These are phyloP conservation scores for Saccharomyces eubayanus DNA, from an alignment of 805 yeast species.

Conservation along the genomic window DNA sequence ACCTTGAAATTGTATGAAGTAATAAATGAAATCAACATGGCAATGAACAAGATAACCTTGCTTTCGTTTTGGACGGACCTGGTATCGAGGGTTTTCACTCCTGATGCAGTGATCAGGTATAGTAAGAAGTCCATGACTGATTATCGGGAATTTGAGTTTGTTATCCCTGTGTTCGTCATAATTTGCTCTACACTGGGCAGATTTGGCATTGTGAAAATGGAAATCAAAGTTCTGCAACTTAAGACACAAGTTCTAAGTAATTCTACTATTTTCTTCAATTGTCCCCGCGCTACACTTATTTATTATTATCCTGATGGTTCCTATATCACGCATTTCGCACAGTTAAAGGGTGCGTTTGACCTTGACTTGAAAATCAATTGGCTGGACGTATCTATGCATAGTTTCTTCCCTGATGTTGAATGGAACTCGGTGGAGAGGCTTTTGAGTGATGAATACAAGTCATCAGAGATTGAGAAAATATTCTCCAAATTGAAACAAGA, in stretches of 20 bases:
- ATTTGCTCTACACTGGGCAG: slow-evolving; percentile 33
- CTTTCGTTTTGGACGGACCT: slow-evolving; percentile 44
- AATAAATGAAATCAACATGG: slow-evolving; percentile 38
- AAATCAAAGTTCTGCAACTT: slow-evolving; percentile 40
- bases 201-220: slow-evolving; percentile 45
- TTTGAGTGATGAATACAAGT: slow-evolving; percentile 25
- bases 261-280: slow-evolving; percentile 47
- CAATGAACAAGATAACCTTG: slow-evolving; percentile 37
- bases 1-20: slow-evolving; percentile 43
- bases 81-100: slow-evolving; percentile 45
- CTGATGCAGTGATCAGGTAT: slow-evolving; percentile 41
- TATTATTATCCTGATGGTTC: slow-evolving; percentile 65
- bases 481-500: slow-evolving; percentile 9
- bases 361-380: slow-evolving; percentile 60
- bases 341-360: slow-evolving; percentile 53
- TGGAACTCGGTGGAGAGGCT: slow-evolving; percentile 40
- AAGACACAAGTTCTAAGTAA: slow-evolving; percentile 46
- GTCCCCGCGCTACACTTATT: slow-evolving; percentile 41
- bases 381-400: slow-evolving; percentile 50
- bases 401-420: slow-evolving; percentile 39
- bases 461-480: slow-evolving; percentile 6
- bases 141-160: slow-evolving; percentile 53
- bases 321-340: slow-evolving; percentile 52
- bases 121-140: slow-evolving; percentile 40
- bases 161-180: slow-evolving; percentile 51